Base-by-base conservation (phyloP, 805 yeast species). In the Candida odintsovae region DNA sequence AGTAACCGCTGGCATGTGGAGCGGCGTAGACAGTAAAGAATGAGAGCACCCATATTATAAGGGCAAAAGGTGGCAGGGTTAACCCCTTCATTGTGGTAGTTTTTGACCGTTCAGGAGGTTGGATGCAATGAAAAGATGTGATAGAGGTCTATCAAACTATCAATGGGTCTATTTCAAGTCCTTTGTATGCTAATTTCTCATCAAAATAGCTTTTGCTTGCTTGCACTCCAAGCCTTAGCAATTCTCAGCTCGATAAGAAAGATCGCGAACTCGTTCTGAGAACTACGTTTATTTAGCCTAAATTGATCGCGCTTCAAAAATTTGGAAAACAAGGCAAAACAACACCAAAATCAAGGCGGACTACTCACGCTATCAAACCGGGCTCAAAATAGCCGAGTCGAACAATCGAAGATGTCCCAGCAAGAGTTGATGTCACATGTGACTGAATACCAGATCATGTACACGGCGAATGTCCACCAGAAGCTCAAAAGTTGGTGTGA, bases 401-500 rank as follows among this genome's bases (percentile, higher is more conserved):
- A 28, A 19, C 21, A 7, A 3, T 18, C 28, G n/a, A 20, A 13
- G 4, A 56, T 54, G 62, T 53, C 60, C 9, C 59, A 56, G 43
- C 49, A 40, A 39, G 40, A 46, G 41, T 40, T 56, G 28, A 44
- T 54, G 3, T 57, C 62, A 0, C 58, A 56, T 41, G 42, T 55
- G n/a, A 20, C 26, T 4, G 61, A 55, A 51, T 60, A 53, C 38
- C 36, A 39, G 20, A 46, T 50, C 6, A 47, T 57, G 23, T 60
- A 45, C 48, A 53, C 64, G 1, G n/a, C 43, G 21, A 50, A 58
- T 29, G 21, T 56, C 19, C 33, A 42, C 0, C 59, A 60, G 43
- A 54, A 53, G 50, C 35, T 50, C 16, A 57, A 57, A 49, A 37
- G 45, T 16, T 60, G 63, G 62, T 38, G 43, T 16, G 64, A 60